phyloP scores from a whole-genome alignment of 257 asterid genomes.

The Solanum pimpinellifolium region DNA sequence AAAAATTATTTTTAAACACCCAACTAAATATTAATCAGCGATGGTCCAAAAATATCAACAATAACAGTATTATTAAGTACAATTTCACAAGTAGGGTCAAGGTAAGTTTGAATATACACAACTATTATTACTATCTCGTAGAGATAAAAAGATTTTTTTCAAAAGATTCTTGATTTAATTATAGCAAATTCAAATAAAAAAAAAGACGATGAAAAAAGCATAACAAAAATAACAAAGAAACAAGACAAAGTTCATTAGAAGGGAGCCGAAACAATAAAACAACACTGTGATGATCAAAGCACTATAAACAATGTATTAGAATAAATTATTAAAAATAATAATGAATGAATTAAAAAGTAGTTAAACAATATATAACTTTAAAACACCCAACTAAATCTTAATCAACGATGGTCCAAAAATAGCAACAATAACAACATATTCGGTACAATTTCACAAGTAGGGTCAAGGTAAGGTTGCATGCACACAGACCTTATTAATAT shows the following conservation, averaged over 20 bases:
- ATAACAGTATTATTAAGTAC: neutral
- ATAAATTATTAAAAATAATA: too few relatives aligned
- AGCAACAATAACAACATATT: too few relatives aligned
- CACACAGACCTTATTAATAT: fast-evolving
- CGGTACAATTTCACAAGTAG: too few relatives aligned
- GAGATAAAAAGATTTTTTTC: too few relatives aligned
- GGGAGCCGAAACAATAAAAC: too few relatives aligned
- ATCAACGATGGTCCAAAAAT: neutral
- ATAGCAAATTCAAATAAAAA: too few relatives aligned
- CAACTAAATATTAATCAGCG: neutral
- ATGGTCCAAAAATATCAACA: neutral
- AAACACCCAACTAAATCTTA: neutral
- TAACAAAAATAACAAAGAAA: neutral
- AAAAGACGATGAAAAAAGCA: too few relatives aligned
- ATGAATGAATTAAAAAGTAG: neutral
- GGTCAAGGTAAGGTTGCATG: too few relatives aligned
- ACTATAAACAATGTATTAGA: neutral
- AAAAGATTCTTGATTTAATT: too few relatives aligned
- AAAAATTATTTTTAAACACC: neutral
- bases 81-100: neutral
- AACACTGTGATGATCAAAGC: neutral
- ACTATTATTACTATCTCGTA: fast-evolving
- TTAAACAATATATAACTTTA: neutral
- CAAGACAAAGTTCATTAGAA: neutral
- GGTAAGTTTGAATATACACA: too few relatives aligned